Evolutionary conservation across 768 basidiomycete species (phyloP).

Genomic region (Tricholoma bakamatsutake): DNA sequence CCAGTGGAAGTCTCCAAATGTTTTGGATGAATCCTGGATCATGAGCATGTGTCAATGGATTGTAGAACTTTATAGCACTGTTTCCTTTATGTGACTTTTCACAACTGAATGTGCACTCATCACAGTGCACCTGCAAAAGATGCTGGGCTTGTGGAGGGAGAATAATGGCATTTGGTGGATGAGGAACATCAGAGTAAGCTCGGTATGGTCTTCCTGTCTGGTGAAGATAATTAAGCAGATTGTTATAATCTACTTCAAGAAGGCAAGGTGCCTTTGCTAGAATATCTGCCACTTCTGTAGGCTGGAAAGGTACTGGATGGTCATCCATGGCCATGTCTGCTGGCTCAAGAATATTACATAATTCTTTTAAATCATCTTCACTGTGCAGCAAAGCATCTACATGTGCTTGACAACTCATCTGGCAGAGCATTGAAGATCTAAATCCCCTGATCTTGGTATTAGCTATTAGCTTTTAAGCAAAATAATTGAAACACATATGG

Average conservation of each 20-base stretch:
- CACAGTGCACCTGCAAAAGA: constrained; percentile 8
- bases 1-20: constrained; percentile 14
- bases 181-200: constrained; percentile 7
- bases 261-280: constrained; percentile 8
- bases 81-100: constrained; percentile 14
- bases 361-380: constrained; percentile 2
- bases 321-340: neutral
- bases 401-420: constrained; percentile 3
- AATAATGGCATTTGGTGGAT: constrained; percentile 7
- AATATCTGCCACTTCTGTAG: constrained; percentile 6
- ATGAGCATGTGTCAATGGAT: constrained; percentile 5
- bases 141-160: constrained; percentile 13
- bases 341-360: constrained; percentile 6
- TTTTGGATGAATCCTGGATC: constrained; percentile 16
- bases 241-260: constrained; percentile 7
- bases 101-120: constrained; percentile 16
- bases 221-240: constrained; percentile 14
- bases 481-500: too few relatives aligned
- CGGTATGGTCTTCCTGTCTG: constrained; percentile 6
- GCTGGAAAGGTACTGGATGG: neutral
- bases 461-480: too few relatives aligned
- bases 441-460: too few relatives aligned
- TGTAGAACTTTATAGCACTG: constrained; percentile 18
- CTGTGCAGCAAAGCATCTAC: constrained; percentile 4
- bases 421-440: too few relatives aligned